These are phyloP conservation scores for Pleurostoma richardsiae DNA, from an alignment of 2,329 filamentous ascomycete genomes.

Conservation along the genomic window DNA sequence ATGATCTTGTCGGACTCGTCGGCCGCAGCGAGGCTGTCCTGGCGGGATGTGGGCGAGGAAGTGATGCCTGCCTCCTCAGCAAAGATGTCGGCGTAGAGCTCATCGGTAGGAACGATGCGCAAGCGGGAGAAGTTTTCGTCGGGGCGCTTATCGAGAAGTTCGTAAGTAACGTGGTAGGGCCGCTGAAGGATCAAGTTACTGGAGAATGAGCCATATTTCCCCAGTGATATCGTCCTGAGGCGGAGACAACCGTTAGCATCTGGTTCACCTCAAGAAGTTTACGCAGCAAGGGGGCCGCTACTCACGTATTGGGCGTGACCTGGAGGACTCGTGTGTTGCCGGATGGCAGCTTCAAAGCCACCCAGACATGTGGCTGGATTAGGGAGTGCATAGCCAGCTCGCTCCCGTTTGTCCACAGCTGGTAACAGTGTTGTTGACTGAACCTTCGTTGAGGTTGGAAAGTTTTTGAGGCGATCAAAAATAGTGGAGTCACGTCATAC, in stretches of 20 bases:
- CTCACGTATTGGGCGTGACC: constrained; percentile 56
- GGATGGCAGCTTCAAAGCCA: constrained; percentile 54
- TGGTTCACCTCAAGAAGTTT: constrained; percentile 1
- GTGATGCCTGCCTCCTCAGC: constrained; percentile 25
- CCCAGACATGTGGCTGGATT: constrained; percentile 56
- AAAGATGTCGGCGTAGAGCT: constrained; percentile 79
- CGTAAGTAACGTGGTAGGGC: constrained; percentile 87
- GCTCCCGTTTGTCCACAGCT: constrained; percentile 6
- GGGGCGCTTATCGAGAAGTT: constrained; percentile 68
- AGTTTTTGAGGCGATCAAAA: neutral
- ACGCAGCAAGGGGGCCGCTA: constrained; percentile 12
- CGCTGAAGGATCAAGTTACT: constrained; percentile 87
- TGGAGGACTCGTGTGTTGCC: constrained; percentile 53
- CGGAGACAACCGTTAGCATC: constrained; percentile 6
- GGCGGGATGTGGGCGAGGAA: constrained; percentile 22
- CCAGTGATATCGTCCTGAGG: constrained; percentile 73
- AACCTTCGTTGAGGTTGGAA: neutral
- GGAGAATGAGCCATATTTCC: constrained; percentile 89
- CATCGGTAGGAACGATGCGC: constrained; percentile 72
- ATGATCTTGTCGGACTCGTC: constrained; percentile 36
- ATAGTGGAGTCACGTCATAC: too few relatives aligned
- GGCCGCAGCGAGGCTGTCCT: constrained; percentile 31
- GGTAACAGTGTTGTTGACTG: neutral
- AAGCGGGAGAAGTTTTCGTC: constrained; percentile 63
- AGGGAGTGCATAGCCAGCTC: constrained; percentile 31